These are phyloP conservation scores for Lumnitzera racemosa DNA, from an alignment of 345 rosid genomes.

Conservation along the genomic window DNA sequence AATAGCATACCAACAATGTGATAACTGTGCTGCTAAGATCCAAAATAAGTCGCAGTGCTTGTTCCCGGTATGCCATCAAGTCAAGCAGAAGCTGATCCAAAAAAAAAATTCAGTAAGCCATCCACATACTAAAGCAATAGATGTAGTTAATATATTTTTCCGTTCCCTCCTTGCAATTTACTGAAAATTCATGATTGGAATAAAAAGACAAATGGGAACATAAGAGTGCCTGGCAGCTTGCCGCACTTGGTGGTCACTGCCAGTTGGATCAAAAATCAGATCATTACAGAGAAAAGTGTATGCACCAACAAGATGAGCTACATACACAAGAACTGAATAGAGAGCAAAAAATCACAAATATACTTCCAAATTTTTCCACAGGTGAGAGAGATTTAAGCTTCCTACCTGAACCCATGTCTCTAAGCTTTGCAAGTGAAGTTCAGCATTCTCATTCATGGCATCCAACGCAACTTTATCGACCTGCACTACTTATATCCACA, in stretches of 20 bases:
- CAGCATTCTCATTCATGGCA: conserved; percentile 78
- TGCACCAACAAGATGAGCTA: no score
- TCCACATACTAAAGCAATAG: background rate
- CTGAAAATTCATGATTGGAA: no score
- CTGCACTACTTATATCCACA: conserved; percentile 24
- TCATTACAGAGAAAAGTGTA: no score
- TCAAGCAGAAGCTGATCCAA: conserved; percentile 85
- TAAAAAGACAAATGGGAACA: no score
- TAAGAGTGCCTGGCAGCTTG: no score
- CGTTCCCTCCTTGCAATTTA: no score
- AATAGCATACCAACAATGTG: conserved; percentile 83
- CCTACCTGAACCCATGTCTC: conserved; percentile 96
- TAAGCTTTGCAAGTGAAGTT: conserved; percentile 84
- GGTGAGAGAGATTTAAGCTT: background rate
- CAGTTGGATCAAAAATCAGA: no score
- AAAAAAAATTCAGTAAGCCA: conserved; percentile 20
- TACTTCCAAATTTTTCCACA: no score
- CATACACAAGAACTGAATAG: no score
- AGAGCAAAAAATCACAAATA: no score
- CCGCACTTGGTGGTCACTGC: no score
- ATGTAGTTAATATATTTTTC: background rate
- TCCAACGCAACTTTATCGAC: conserved; percentile 88
- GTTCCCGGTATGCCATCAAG: conserved; percentile 96
- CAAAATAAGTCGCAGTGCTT: conserved; percentile 89
- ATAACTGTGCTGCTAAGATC: conserved; percentile 98